Conservation (phyloP, 345 rosid genomes). For the Populus tremula region DNA sequence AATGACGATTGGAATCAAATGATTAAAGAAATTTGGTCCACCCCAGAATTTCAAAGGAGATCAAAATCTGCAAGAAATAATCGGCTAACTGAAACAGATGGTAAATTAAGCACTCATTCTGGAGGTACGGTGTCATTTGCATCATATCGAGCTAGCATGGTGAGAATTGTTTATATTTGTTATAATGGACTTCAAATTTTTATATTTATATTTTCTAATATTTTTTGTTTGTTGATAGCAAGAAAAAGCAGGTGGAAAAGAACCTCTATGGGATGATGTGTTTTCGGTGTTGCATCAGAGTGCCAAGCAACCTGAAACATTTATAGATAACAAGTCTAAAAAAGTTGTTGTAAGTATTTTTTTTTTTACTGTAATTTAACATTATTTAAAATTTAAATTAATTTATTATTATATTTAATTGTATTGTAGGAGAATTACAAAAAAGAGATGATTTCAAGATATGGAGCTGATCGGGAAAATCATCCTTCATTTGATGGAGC, state of each 20-base stretch:
- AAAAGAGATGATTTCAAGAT: not conserved
- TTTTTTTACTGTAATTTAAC: not conserved
- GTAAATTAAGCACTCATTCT: not conserved
- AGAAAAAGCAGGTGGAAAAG: too few species aligned
- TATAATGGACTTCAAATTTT: not conserved
- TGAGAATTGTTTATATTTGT: too few species aligned
- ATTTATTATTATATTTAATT: not conserved
- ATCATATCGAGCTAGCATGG: too few species aligned
- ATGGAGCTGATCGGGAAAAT: not conserved
- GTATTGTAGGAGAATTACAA: not conserved
- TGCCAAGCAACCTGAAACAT: too few species aligned
- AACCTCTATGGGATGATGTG: too few species aligned
- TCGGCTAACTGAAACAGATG: accelerated
- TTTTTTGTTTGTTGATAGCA: not conserved
- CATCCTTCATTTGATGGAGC: not conserved
- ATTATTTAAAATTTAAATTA: not conserved
- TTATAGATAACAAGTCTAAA: not conserved
- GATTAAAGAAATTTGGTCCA: not conserved
- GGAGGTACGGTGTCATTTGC: not conserved
- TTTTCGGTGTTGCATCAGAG: too few species aligned
- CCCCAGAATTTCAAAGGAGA: too few species aligned
- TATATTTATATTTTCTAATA: too few species aligned
- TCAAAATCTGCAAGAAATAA: too few species aligned
- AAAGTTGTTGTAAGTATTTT: not conserved
- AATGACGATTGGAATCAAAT: too few species aligned